phyloP scores from a whole-genome alignment of 768 basidiomycete species.

The Calocera viscosa region DNA sequence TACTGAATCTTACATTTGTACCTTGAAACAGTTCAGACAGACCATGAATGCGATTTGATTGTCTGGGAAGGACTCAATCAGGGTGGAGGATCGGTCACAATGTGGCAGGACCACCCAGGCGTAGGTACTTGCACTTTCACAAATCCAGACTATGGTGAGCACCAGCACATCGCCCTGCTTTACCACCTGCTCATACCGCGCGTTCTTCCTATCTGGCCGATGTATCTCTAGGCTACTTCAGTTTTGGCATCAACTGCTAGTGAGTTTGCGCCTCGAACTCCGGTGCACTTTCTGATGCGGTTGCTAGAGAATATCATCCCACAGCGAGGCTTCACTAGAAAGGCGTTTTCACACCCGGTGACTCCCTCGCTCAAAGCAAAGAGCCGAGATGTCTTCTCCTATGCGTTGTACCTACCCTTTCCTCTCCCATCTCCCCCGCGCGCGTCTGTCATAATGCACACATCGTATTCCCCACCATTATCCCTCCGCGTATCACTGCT shows the following conservation, averaged over 20 bases:
- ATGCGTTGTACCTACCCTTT: too few species aligned
- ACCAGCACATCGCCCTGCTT: slow-evolving; percentile 68
- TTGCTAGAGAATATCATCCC: too few species aligned
- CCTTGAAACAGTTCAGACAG: not conserved
- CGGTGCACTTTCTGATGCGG: too few species aligned
- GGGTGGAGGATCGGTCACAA: not conserved
- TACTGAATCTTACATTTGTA: not conserved
- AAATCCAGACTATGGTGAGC: too few species aligned
- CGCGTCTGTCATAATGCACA: too few species aligned
- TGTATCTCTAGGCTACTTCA: slow-evolving; percentile 57
- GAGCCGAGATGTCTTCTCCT: too few species aligned
- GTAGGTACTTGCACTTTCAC: not conserved
- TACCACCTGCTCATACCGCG: slow-evolving; percentile 85
- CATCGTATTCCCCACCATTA: too few species aligned
- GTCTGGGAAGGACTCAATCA: not conserved
- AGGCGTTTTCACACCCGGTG: too few species aligned
- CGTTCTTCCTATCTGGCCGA: slow-evolving; percentile 58
- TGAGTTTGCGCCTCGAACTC: not conserved
- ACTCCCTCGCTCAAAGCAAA: too few species aligned
- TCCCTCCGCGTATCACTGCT: too few species aligned
- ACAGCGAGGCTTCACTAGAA: too few species aligned
- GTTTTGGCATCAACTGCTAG: not conserved
- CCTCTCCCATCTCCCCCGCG: too few species aligned
- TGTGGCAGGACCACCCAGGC: not conserved
- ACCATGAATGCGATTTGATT: not conserved